Evolutionary conservation across 2,329 filamentous ascomycete species (phyloP), one percentile per base, ranked within the genome.

Genomic region (Colletotrichum sp.): DNA sequence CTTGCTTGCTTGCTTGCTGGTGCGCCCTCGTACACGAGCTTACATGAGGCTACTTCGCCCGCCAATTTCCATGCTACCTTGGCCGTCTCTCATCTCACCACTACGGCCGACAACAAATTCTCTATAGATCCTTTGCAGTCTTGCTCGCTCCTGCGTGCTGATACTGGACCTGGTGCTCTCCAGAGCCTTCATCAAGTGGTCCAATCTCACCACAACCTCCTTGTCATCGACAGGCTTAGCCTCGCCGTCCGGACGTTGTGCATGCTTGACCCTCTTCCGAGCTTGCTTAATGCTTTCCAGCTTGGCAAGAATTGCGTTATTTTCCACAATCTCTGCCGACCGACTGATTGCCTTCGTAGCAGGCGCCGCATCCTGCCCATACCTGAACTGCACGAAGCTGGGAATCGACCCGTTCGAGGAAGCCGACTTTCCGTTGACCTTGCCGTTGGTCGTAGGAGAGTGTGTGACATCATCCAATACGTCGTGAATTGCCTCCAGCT

Each of bases 401-500:
- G 87, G 88, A 26, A 84, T 82, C 55, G 83, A 81, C 64, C 79
- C 81, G 18, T 68, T 80, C 79, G 72, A 78, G 79, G 72, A 77
- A 68, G 49, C 30, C 4, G 52, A 30, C 36, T 76, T 77, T 74
- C 75, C 78, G 79, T 80, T 82, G 83, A 74, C 83, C 85, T 79
- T 82, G 68, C 85, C 83, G 77, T 82, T 84, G n/a, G 83, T 82
- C 13, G 82, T 62, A 82, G 84, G 39, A 66, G 65, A 34, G 78
- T 80, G 21, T 80, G 81, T 30, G 79, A 79, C 80, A 59, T 92
- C 88, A 80, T 93, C 92, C 1, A 99, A 90, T 4, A 98, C 93
- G 79, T 98, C 96, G 82, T 99, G 97, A 78, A 99, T 98, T 32
- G 97, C 97, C 86, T 99, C 96, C 8, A 99, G 90, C 83, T 99